Conservation (phyloP, 2,329 filamentous ascomycete genomes). For the Sarocladiaceae sp. region DNA sequence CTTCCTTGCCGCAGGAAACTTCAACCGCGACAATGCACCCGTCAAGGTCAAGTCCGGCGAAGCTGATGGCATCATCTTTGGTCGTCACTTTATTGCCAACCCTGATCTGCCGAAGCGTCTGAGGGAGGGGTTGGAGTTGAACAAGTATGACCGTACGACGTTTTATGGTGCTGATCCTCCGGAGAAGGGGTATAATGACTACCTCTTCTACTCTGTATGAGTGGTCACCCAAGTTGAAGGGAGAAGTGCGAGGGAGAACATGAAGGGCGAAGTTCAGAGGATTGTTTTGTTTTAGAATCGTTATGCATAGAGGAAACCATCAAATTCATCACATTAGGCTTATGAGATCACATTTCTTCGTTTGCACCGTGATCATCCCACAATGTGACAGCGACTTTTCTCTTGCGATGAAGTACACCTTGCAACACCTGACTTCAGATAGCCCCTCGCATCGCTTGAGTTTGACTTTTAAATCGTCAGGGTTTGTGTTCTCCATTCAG, state of each 20-base stretch:
- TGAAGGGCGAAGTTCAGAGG: not conserved
- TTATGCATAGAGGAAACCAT: not conserved
- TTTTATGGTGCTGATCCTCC: conserved; percentile 21
- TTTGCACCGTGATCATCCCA: too few relatives aligned
- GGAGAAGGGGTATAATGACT: conserved; percentile 23
- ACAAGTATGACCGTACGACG: conserved; percentile 23
- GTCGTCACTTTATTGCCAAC: conserved; percentile 25
- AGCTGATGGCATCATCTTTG: conserved; percentile 23
- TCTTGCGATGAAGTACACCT: too few relatives aligned
- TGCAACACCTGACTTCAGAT: too few relatives aligned
- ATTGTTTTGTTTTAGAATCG: not conserved
- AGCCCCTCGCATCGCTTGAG: too few relatives aligned
- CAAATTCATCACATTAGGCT: too few relatives aligned
- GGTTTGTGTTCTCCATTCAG: too few relatives aligned
- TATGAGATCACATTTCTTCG: too few relatives aligned
- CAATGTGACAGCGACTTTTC: too few relatives aligned
- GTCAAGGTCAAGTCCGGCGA: conserved; percentile 33
- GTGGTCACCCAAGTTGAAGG: not conserved
- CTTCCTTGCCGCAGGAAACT: conserved; percentile 48
- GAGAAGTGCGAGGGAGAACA: not conserved
- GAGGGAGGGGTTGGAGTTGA: conserved; percentile 20
- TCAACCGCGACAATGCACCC: conserved; percentile 30
- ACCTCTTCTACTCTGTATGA: conserved; percentile 19
- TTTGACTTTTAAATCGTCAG: too few relatives aligned
- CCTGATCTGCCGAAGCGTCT: conserved; percentile 24